Evolutionary conservation across 192 early-diverging fungal species (phyloP).

Genomic region (Linnemannia exigua): DNA sequence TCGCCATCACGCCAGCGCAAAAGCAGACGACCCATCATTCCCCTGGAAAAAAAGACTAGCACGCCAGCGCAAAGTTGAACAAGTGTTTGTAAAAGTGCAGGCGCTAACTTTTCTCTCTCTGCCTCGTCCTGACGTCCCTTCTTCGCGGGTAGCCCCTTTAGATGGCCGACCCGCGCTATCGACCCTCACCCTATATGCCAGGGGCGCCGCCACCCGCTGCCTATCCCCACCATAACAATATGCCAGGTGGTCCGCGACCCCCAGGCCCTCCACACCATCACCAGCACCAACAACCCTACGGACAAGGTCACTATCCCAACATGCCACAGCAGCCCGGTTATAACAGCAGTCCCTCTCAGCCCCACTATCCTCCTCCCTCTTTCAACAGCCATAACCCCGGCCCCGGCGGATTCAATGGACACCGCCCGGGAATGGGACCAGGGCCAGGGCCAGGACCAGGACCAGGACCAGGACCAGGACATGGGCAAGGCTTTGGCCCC

Average conservation of each 20-base stretch:
- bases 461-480: conserved; percentile 23
- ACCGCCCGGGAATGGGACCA: conserved; percentile 3
- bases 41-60: too few species aligned
- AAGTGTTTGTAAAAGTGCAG: too few species aligned
- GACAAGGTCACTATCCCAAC: conserved; percentile 21
- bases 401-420: conserved; percentile 24
- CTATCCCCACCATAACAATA: conserved; percentile 28
- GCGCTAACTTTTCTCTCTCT: neutral
- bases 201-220: conserved; percentile 10
- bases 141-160: neutral
- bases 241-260: conserved; percentile 19
- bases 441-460: conserved; percentile 21
- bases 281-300: conserved; percentile 23
- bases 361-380: conserved; percentile 11
- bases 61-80: neutral
- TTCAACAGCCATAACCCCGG: conserved; percentile 20
- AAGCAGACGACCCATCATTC: too few species aligned
- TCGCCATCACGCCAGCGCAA: neutral
- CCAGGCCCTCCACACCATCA: conserved; percentile 21
- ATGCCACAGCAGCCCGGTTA: conserved; percentile 30
- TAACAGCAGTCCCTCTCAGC: conserved; percentile 8
- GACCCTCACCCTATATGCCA: conserved; percentile 11
- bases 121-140: too few species aligned
- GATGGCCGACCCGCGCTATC: conserved; percentile 47
- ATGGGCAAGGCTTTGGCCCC: conserved; percentile 15